These are phyloP conservation scores for Suillus spraguei DNA, from an alignment of 768 basidiomycete genomes.

Conservation along the genomic window DNA sequence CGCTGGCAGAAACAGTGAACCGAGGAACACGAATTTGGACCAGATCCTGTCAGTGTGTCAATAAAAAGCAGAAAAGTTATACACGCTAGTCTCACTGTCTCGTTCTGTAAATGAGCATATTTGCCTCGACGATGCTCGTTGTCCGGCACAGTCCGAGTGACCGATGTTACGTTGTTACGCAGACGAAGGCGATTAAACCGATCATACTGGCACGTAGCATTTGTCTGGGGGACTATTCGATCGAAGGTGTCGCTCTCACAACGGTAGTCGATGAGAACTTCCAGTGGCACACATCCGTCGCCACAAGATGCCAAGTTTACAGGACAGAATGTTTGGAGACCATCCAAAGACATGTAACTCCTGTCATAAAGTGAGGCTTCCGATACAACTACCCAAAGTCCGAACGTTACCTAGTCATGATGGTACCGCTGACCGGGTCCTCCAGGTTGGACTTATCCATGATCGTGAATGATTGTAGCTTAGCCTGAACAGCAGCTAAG, in stretches of 20 bases:
- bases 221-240: constrained; percentile 86
- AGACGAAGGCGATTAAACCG: constrained; percentile 92
- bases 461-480: constrained; percentile 76
- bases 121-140: constrained; percentile 33
- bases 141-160: constrained; percentile 40
- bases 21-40: constrained; percentile 80
- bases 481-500: constrained; percentile 77
- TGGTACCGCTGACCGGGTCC: constrained; percentile 82
- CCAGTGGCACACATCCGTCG: constrained; percentile 76
- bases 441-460: constrained; percentile 78
- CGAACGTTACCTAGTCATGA: constrained; percentile 74
- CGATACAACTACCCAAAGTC: constrained; percentile 10
- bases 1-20: constrained; percentile 84
- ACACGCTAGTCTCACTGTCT: constrained; percentile 49
- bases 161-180: constrained; percentile 67
- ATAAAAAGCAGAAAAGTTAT: background rate
- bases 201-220: constrained; percentile 86
- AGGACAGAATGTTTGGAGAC: constrained; percentile 89
- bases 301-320: constrained; percentile 41
- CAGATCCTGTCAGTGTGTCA: constrained; percentile 61
- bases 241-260: constrained; percentile 85
- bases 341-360: constrained; percentile 76
- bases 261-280: constrained; percentile 84
- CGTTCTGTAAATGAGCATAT: constrained; percentile 56
- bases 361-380: constrained; percentile 38